Percentiles rank a stretch among this genome's conserved stretches.
Evolutionary conservation across 306 rosid genomes (phyloP).

Genomic region (Nissolia schottii): DNA sequence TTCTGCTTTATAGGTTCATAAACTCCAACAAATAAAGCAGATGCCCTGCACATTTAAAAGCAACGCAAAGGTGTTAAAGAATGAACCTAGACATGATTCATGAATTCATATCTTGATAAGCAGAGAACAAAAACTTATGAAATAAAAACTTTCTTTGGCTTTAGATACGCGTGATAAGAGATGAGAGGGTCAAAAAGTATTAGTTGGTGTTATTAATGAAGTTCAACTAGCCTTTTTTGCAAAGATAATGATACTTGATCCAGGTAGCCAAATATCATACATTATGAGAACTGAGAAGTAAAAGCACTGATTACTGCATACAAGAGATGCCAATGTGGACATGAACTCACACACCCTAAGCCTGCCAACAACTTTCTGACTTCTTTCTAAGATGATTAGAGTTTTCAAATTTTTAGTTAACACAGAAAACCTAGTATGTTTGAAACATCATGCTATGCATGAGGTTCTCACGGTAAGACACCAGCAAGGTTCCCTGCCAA

Average conservation of each 20-base stretch:
- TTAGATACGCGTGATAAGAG: not conserved
- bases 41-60: conserved; percentile 63
- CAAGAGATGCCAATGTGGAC: not conserved
- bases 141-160: not conserved
- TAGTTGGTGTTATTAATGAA: not conserved
- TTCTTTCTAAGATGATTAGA: conserved; percentile 3
- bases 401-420: conserved; percentile 21
- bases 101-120: conserved; percentile 14
- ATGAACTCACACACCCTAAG: not conserved
- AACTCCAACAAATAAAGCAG: conserved; percentile 90
- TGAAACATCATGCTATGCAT: conserved; percentile 21
- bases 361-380: conserved; percentile 7
- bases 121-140: conserved; percentile 3
- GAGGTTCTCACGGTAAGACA: conserved; percentile 86
- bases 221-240: not conserved
- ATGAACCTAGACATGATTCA: conserved; percentile 7
- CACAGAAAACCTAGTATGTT: conserved; percentile 21
- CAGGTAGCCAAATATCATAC: not conserved
- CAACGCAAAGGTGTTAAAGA: conserved; percentile 16
- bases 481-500: conserved; percentile 92
- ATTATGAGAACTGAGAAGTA: not conserved
- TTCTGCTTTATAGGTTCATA: conserved; percentile 94
- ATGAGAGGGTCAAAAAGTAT: not conserved
- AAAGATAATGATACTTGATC: not conserved
- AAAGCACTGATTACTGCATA: not conserved